Evolutionary conservation across 495 filamentous ascomycete genomes (phyloP).

Genomic region (Talaromyces borbonicus): DNA sequence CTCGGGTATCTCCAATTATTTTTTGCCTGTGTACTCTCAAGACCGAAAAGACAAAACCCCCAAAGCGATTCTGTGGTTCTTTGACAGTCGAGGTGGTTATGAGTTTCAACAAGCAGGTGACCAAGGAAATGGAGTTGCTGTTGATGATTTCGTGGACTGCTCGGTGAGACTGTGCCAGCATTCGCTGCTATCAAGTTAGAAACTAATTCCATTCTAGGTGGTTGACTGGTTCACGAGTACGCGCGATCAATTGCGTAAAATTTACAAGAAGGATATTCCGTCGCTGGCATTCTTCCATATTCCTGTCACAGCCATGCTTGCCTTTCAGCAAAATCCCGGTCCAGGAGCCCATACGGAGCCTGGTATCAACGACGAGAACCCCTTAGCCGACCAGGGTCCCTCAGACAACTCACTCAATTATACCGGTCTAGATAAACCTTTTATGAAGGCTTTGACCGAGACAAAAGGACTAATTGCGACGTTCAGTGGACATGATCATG

Average conservation of each 20-base stretch:
- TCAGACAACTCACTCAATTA: constrained; percentile 27
- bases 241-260: constrained; percentile 27
- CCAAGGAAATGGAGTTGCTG: constrained; percentile 20
- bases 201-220: constrained; percentile 29
- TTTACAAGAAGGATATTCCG: constrained; percentile 40
- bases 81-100: constrained; percentile 58
- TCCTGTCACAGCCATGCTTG: constrained; percentile 47
- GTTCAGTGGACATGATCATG: constrained; percentile 65
- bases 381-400: constrained; percentile 45
- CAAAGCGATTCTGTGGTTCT: constrained; percentile 61
- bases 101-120: constrained; percentile 31
- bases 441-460: constrained; percentile 52
- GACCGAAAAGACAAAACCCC: constrained; percentile 24
- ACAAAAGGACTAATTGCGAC: constrained; percentile 50
- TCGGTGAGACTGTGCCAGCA: constrained; percentile 8
- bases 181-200: not conserved
- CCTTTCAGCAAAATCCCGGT: constrained; percentile 36
- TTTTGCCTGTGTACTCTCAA: constrained; percentile 40
- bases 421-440: constrained; percentile 46
- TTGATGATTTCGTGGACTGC: constrained; percentile 26
- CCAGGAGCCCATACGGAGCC: constrained; percentile 37
- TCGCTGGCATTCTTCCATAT: constrained; percentile 68
- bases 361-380: constrained; percentile 56
- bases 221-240: constrained; percentile 52
- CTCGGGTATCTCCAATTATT: constrained; percentile 63